Evolutionary conservation across 2,329 filamentous ascomycete genomes (phyloP).

Genomic region (Bisporella sp.): DNA sequence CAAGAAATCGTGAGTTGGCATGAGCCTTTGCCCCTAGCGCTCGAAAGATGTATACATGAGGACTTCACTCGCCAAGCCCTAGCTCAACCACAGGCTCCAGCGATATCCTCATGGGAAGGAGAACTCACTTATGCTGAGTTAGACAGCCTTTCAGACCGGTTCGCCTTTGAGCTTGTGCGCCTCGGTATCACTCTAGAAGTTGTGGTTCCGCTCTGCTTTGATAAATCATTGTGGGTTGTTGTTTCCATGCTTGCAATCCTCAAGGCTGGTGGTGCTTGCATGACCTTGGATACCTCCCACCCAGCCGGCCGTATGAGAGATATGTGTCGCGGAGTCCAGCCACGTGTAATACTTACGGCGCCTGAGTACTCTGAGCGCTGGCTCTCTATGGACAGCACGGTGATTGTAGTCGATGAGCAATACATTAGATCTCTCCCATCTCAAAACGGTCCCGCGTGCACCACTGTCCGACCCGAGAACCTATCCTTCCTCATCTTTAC

Average conservation of each 20-base stretch:
- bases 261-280: not conserved
- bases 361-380: not conserved
- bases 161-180: not conserved
- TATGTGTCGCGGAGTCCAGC: not conserved
- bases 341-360: not conserved
- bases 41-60: not conserved
- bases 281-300: not conserved
- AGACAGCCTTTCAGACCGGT: not conserved
- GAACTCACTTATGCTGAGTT: not conserved
- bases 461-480: not conserved
- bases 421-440: not conserved
- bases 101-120: not conserved
- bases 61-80: not conserved
- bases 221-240: not conserved
- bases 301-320: not conserved
- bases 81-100: not conserved
- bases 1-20: not conserved
- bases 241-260: not conserved
- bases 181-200: not conserved
- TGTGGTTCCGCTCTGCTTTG: not conserved
- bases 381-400: not conserved
- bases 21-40: not conserved
- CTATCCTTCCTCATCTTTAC: constrained; percentile 8
- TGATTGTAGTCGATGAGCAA: not conserved
- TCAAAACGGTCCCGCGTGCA: not conserved